A percentile compares a stretch with the other conserved stretches of the same genome.
These are phyloP conservation scores for Starmerella powellii DNA, from an alignment of 805 yeast genomes.

Conservation along the genomic window DNA sequence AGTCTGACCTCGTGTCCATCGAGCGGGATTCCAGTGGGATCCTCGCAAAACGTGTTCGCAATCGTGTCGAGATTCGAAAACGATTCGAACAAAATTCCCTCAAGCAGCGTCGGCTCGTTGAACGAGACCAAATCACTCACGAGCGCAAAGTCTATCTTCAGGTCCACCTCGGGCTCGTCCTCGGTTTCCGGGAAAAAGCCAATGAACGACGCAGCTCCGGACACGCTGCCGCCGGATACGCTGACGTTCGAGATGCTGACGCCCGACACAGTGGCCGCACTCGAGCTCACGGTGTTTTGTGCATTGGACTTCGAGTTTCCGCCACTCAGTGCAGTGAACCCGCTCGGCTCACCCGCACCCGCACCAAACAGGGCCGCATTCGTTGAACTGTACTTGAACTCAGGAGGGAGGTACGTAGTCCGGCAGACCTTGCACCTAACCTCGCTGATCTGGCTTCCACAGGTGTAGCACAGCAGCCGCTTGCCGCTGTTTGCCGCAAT, in stretches of 20 bases:
- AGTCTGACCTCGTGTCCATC: no score
- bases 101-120: constrained; percentile 19
- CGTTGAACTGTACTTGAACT: constrained; percentile 10
- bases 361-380: constrained; percentile 8
- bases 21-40: no score
- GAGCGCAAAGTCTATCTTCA: constrained; percentile 18
- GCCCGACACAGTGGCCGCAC: constrained; percentile 1
- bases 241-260: constrained; percentile 3
- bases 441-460: constrained; percentile 16
- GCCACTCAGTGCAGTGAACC: background rate
- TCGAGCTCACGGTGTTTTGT: background rate
- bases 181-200: constrained; percentile 9
- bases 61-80: constrained; percentile 19
- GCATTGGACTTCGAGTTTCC: background rate
- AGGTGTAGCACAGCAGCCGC: constrained; percentile 19
- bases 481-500: constrained; percentile 9
- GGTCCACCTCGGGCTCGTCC: constrained; percentile 3
- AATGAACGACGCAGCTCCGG: constrained; percentile 8
- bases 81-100: constrained; percentile 19
- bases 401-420: constrained; percentile 20
- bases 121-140: constrained; percentile 17
- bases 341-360: background rate
- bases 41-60: constrained; percentile 10
- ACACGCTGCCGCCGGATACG: background rate
- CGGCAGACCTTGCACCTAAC: constrained; percentile 18